Conservation (phyloP, 2,329 filamentous ascomycete genomes). For the Exserohilum turcica region DNA sequence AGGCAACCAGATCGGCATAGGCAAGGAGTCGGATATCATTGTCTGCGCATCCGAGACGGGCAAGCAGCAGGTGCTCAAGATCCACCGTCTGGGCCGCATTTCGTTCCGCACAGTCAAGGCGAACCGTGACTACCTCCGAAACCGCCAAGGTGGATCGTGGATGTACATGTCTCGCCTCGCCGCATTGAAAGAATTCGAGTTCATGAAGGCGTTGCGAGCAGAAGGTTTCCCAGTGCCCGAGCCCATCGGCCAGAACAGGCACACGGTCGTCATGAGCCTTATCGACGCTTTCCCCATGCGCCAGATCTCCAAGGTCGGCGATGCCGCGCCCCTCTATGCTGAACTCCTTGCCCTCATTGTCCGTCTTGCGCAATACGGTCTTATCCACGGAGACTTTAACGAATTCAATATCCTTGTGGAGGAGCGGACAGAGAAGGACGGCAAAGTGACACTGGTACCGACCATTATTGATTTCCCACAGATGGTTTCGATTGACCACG, state of each 20-base stretch:
- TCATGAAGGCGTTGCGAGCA: constrained; percentile 83
- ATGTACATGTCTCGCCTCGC: constrained; percentile 97
- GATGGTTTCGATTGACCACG: constrained; percentile 94
- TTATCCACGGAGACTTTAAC: constrained; percentile 99
- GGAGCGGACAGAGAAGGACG: constrained; percentile 59
- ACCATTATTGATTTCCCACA: constrained; percentile 97
- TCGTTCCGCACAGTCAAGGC: constrained; percentile 96
- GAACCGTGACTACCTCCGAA: constrained; percentile 92
- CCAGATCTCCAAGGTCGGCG: constrained; percentile 81
- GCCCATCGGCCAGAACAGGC: constrained; percentile 85
- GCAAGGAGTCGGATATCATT: constrained; percentile 97
- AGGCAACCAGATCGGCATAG: constrained; percentile 91
- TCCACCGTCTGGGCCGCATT: constrained; percentile 92
- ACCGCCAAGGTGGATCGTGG: constrained; percentile 82
- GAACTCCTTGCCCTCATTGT: constrained; percentile 88
- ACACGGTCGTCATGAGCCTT: constrained; percentile 95
- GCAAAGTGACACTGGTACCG: constrained; percentile 66
- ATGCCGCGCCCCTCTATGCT: constrained; percentile 86
- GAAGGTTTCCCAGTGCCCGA: constrained; percentile 90
- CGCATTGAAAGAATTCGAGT: constrained; percentile 91
- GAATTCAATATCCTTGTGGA: constrained; percentile 98
- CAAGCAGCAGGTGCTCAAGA: constrained; percentile 84
- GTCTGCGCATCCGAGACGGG: constrained; percentile 83
- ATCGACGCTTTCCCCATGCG: constrained; percentile 91
- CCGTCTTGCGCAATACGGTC: constrained; percentile 77